Conservation (phyloP, 2,329 filamentous ascomycete genomes). For the Aspergillus aculeatus region DNA sequence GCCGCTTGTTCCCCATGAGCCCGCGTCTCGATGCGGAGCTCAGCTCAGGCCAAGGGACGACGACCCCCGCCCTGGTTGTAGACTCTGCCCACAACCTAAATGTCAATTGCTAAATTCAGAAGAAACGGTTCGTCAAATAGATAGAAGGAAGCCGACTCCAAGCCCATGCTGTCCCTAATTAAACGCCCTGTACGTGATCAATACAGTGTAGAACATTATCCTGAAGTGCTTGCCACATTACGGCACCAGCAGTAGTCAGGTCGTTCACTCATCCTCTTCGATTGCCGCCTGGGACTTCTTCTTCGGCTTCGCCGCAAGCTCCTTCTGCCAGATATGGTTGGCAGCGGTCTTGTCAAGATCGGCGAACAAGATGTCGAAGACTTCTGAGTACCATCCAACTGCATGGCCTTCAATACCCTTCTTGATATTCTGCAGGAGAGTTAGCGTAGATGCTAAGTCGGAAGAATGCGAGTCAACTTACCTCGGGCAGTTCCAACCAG, state of each 20-base stretch:
- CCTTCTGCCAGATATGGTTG: conserved; percentile 69
- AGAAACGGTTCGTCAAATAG: conserved; percentile 1
- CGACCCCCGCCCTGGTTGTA: neutral
- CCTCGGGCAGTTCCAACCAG: conserved; percentile 95
- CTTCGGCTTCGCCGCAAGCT: conserved; percentile 57
- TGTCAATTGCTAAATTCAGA: conserved; percentile 6
- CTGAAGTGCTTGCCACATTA: neutral
- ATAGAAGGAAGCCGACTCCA: conserved; percentile 27
- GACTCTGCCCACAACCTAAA: conserved; percentile 1
- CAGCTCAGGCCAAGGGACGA: neutral
- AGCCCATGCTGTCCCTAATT: conserved; percentile 34
- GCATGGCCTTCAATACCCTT: conserved; percentile 88
- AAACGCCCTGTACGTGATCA: conserved; percentile 34
- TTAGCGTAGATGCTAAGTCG: conserved; percentile 18
- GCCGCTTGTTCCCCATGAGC: neutral
- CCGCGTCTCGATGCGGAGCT: neutral
- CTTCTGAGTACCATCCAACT: conserved; percentile 89
- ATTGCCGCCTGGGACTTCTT: conserved; percentile 28
- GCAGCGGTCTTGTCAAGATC: conserved; percentile 70
- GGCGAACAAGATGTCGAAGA: conserved; percentile 89
- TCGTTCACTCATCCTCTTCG: conserved; percentile 29
- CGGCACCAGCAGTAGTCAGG: conserved; percentile 2
- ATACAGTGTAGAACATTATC: conserved; percentile 22
- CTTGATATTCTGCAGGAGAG: conserved; percentile 80
- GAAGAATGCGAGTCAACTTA: conserved; percentile 49